Evolutionary conservation across 2,329 filamentous ascomycete genomes (phyloP).

Genomic region (Beauveria caledonica): DNA sequence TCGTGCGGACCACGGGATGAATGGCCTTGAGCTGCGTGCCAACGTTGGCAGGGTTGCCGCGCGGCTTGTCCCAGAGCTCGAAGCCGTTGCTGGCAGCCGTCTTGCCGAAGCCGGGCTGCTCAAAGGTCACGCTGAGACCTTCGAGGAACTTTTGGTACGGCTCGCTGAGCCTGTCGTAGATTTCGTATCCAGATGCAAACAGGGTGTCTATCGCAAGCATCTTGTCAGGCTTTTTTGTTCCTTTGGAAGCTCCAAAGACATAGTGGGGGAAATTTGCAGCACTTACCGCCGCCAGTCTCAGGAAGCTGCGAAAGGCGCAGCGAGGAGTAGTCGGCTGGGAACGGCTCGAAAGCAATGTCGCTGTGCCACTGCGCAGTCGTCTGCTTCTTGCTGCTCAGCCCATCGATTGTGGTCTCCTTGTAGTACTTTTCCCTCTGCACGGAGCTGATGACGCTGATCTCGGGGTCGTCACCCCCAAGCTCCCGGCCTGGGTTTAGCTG

Average conservation of each 20-base stretch:
- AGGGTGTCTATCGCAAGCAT: conserved; percentile 40
- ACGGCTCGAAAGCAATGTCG: conserved; percentile 57
- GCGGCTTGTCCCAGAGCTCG: conserved; percentile 34
- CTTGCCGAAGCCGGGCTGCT: conserved; percentile 41
- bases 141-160: conserved; percentile 52
- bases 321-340: conserved; percentile 55
- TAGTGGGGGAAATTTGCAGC: too few relatives aligned
- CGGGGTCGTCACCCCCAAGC: conserved; percentile 45
- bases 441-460: conserved; percentile 58
- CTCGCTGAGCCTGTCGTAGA: conserved; percentile 55
- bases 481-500: conserved; percentile 45
- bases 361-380: conserved; percentile 47
- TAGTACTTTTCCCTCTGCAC: conserved; percentile 45
- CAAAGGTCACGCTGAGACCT: conserved; percentile 45
- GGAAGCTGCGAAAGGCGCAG: conserved; percentile 47
- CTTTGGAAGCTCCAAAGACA: background rate
- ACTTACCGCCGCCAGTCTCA: conserved; percentile 42
- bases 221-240: background rate
- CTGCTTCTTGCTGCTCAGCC: conserved; percentile 33
- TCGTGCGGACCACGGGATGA: conserved; percentile 48
- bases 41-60: conserved; percentile 43
- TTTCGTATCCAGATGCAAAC: conserved; percentile 59
- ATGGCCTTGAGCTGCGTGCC: conserved; percentile 39
- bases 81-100: conserved; percentile 37
- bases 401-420: conserved; percentile 25